Evolutionary conservation across 2,329 filamentous ascomycete genomes (phyloP), one percentile per base, ranked within the genome.

Genomic region (Pseudonectria foliicola): DNA sequence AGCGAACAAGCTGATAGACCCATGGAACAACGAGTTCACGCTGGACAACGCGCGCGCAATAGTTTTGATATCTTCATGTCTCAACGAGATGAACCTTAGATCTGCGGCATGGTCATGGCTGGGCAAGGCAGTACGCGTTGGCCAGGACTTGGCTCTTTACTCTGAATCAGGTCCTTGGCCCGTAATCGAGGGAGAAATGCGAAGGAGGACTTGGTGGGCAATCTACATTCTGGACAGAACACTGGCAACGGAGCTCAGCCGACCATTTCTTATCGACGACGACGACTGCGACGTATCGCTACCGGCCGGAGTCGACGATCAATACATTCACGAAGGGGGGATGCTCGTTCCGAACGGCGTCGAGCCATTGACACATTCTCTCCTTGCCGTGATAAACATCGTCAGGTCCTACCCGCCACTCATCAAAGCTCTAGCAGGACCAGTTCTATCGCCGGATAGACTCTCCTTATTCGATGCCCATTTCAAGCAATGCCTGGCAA

Each of bases 171-270:
- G 81, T 1, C 72, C 80, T 1, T 87, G 82, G 71, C 73, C 83
- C 3, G 70, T 79, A 1, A 67, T 94, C 11, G 88, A 95, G 50
- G 76, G 76, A 10, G 90, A 96, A 60, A 88, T 90, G 77, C 78
- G 89, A 35, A 78, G 85, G 41, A 74, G 89, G 36, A 77, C 92
- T 3, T 98, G 90, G 90, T 98, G 92, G 88, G 79, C 85, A 11
- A 77, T 95, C 37, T 96, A 96, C 61, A 77, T 87, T 29, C 79
- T 89, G 64, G 92, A 98, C 62, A 78, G 88, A 43, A 73, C 85
- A 16, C 66, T 93, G 32, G 80, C 87, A 0, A 67, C 94, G 10
- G 89, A 95, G 55, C 70, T 88, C 24, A 85, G 86, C 7, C 79
- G 83, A 33, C 87, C 90, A 1, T 75, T 85, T 37, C 63, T 89